A percentile compares a stretch with the other conserved stretches of the same genome.
phyloP scores from a whole-genome alignment of 169 alveolate species.

The Condylostoma magnum region DNA sequence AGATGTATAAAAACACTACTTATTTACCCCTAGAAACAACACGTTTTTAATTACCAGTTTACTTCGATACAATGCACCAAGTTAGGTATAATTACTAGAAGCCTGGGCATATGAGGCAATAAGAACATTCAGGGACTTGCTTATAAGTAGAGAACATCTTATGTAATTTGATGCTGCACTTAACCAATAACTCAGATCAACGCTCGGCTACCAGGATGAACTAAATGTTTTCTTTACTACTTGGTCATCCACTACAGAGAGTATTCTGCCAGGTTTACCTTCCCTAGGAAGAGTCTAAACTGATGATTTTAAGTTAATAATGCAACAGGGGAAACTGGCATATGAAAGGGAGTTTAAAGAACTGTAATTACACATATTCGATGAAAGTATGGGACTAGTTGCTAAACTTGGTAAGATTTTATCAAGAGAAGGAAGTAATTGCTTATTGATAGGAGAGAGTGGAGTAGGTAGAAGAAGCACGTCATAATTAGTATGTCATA shows the following conservation, averaged over 20 bases:
- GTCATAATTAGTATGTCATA: slow-evolving; percentile 69
- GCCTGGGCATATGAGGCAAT: slow-evolving; percentile 80
- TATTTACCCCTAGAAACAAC: slow-evolving; percentile 89
- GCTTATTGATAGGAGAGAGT: slow-evolving; percentile 85
- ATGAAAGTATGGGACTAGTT: slow-evolving; percentile 75
- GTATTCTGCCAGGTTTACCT: slow-evolving; percentile 26
- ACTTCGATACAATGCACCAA: slow-evolving; percentile 76
- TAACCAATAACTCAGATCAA: slow-evolving; percentile 45
- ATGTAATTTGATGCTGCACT: slow-evolving; percentile 72
- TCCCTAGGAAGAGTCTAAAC: slow-evolving; percentile 36
- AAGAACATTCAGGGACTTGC: slow-evolving; percentile 86
- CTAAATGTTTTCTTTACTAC: slow-evolving; percentile 54
- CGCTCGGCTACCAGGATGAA: slow-evolving; percentile 48
- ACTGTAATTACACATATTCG: slow-evolving; percentile 72
- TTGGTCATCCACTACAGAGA: slow-evolving; percentile 43
- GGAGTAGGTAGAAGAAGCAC: slow-evolving; percentile 88
- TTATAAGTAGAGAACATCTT: slow-evolving; percentile 73
- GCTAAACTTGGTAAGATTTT: slow-evolving; percentile 80
- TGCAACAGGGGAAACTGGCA: slow-evolving; percentile 66
- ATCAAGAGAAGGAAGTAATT: slow-evolving; percentile 70
- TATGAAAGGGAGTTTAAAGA: slow-evolving; percentile 89
- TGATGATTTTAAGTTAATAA: slow-evolving; percentile 27
- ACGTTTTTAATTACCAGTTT: slow-evolving; percentile 78
- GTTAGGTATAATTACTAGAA: slow-evolving; percentile 52
- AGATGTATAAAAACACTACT: slow-evolving; percentile 88